Base-by-base conservation (phyloP, 2,329 filamentous ascomycete species). In the Penicillium brevicompactum region DNA sequence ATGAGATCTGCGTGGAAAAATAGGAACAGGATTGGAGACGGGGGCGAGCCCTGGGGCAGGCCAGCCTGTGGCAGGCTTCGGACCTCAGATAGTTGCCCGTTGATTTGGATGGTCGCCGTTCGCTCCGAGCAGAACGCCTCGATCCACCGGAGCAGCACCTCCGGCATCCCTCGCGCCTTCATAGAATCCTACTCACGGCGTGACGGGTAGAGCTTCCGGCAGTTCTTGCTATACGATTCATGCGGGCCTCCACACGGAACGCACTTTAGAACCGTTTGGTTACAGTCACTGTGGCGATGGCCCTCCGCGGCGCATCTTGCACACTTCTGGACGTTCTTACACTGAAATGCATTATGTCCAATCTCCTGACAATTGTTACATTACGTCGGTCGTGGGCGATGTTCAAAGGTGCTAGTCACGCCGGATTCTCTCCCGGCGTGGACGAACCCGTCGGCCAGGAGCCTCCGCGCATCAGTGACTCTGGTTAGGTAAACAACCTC, bases 141-240 rank as follows among this genome's bases (percentile, higher is more conserved):
- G 11, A 72, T 56, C 66, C 51, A 73, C n/a, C 53, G 57, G n/a
- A 64, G 51, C 40, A 64, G 41, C 1, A 1, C 52, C 10, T 60
- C 53, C 21, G 63, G 70, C 48, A 73, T 68, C 21, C 66, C 58
- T 60, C 66, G 54, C 22, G 60, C 59, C 57, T 62, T 64, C 38
- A 76, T 63, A n/a, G n/a, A n/a, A n/a, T n/a, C n/a, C n/a, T 64
- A 64, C 51, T 64, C 45, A 64, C 63, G 21, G 27, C 50, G 51
- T 56, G 47, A 40, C 13, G 49, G 59, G 40, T 65, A 65, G 56
- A 65, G 61, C 34, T 56, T 60, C 54, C 46, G 51, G 43, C 51
- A 65, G 40, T 62, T 63, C 27, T 47, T 65, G 42, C 59, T 65
- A 6, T 45, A 65, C 51, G 51, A 64, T 60, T 63, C 50, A 54